Evolutionary conservation across 208 protist genomes (phyloP), one percentile per base, ranked within the genome.

Genomic region (Porcisia deanei): DNA sequence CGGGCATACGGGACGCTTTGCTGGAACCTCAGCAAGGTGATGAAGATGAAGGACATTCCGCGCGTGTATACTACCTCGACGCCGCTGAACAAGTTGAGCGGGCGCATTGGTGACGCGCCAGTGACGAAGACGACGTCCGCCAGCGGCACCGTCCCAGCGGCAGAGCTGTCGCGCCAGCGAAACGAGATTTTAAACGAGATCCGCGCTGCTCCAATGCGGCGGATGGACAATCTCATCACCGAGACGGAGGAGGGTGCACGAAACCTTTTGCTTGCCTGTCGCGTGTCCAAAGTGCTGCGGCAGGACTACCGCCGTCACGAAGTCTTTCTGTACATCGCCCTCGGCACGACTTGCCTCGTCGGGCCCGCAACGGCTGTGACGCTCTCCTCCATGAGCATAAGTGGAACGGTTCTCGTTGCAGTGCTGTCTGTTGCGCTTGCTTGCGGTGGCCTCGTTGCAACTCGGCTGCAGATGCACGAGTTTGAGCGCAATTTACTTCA

Each of bases 1-100:
- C 77, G 95, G 7, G 86, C 91, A 16, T 97, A 97, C 84, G 95
- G 94, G 18, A 88, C 91, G 5, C 85, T 98, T 7, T 98, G 93
- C 90, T 98, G 95, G 95, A 97, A 97, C 75, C 86, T 97, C 0
- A 91, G 90, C 76, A 97, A 97, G 72, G 91, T 97, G 14, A 88
- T 98, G 72, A 82, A 79, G 39, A 85, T 94, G 80, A 97, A 98
- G 76, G 95, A 98, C 69, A 86, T 97, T 55, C 95, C 95, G 34
- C 90, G 85, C 45, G 96, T 98, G 78, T 97, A 97, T 85, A 97
- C 92, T 8, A 98, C 91, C 30, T 97, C 81, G 71, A 91, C 87
- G 1, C 80, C 79, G 45, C 68, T 82, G 12, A 57, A 54, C 22
- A 77, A 75, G 54, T 58, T 25, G 22, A 61, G 22, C 16, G 73